Conservation (phyloP, 768 basidiomycete species). For the Collybia sp. region DNA sequence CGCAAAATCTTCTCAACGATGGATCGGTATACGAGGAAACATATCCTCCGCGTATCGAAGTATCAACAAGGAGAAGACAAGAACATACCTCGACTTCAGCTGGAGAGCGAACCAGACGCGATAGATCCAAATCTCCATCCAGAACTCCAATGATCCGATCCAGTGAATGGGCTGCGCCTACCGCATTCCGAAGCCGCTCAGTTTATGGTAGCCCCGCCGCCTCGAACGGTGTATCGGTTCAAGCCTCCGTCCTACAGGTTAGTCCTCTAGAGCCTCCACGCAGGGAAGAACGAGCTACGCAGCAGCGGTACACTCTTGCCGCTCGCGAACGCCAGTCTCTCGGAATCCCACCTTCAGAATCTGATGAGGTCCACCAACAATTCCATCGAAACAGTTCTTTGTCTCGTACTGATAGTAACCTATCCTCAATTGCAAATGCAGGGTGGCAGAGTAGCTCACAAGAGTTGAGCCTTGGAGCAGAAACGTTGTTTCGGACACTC, state of each 20-base stretch:
- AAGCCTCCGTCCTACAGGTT: background rate
- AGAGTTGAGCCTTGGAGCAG: constrained; percentile 41
- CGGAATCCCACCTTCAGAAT: constrained; percentile 44
- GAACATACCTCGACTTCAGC: constrained; percentile 2
- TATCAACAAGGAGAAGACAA: constrained; percentile 13
- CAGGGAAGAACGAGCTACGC: constrained; percentile 15
- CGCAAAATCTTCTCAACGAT: background rate
- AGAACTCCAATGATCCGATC: constrained; percentile 26
- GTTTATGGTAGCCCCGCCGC: constrained; percentile 17
- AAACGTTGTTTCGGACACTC: constrained; percentile 40
- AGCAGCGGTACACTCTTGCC: constrained; percentile 26
- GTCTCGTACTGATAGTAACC: constrained; percentile 40
- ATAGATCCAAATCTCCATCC: constrained; percentile 12
- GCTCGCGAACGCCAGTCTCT: constrained; percentile 45
- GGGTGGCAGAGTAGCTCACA: constrained; percentile 35
- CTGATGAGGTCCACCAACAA: constrained; percentile 23
- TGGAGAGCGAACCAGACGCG: constrained; percentile 1
- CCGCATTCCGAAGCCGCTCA: constrained; percentile 21
- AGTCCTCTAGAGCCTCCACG: no score
- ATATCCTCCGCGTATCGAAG: background rate
- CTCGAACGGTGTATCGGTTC: background rate
- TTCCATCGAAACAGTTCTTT: constrained; percentile 13
- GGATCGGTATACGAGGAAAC: constrained; percentile 15
- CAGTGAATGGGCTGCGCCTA: constrained; percentile 14
- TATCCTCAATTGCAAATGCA: constrained; percentile 37